These are phyloP conservation scores for Solanum hybrid DNA, from an alignment of 305 asterid genomes.

Conservation along the genomic window DNA sequence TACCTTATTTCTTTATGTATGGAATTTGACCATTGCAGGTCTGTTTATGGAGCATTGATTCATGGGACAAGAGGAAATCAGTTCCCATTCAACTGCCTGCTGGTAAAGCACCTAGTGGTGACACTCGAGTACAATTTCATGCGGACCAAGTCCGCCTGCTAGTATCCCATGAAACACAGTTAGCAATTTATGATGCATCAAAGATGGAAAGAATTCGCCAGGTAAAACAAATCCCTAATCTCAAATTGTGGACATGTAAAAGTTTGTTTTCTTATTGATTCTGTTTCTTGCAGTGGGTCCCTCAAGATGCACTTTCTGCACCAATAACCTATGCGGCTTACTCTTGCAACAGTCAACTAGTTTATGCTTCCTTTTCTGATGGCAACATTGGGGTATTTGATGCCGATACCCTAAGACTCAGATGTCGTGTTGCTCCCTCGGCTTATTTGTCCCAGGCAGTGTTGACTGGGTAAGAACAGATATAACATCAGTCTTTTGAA, in stretches of 20 bases:
- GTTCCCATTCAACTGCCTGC: slow-evolving; percentile 79
- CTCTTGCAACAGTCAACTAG: slow-evolving; percentile 91
- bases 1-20: background rate
- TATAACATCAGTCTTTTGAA: background rate
- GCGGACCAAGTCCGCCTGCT: slow-evolving; percentile 79
- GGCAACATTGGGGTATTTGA: slow-evolving; percentile 83
- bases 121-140: slow-evolving; percentile 92
- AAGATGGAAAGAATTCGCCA: slow-evolving; percentile 95
- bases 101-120: slow-evolving; percentile 86
- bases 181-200: slow-evolving; percentile 83
- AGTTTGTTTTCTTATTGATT: slow-evolving; percentile 3
- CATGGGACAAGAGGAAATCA: slow-evolving; percentile 88
- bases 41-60: slow-evolving; percentile 90
- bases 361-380: slow-evolving; percentile 77
- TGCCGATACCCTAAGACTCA: slow-evolving; percentile 72
- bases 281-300: slow-evolving; percentile 65
- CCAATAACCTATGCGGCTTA: slow-evolving; percentile 85
- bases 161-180: slow-evolving; percentile 86
- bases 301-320: slow-evolving; percentile 79
- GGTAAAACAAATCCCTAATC: slow-evolving; percentile 29
- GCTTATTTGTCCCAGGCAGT: slow-evolving; percentile 65
- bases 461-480: slow-evolving; percentile 56
- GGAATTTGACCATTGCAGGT: slow-evolving; percentile 36
- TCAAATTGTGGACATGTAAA: background rate
- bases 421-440: slow-evolving; percentile 80